Conservation (phyloP, 441 rosid genomes). For the Eutrema salsugineum region DNA sequence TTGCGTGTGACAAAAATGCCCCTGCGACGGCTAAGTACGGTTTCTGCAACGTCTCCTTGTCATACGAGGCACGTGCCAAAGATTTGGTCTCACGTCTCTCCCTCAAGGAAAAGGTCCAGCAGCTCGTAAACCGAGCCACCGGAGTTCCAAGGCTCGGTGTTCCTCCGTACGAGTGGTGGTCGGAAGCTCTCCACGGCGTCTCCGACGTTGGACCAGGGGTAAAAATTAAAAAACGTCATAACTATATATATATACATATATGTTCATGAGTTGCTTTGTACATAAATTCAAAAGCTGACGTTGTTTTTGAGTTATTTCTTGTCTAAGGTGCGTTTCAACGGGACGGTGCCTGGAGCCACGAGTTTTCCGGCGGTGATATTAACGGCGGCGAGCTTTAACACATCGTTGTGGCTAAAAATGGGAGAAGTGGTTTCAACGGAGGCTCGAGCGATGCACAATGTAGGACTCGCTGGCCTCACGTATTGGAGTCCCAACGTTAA, state of each 20-base stretch:
- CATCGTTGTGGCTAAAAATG: slow-evolving; percentile 27
- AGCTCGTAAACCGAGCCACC: slow-evolving; percentile 44
- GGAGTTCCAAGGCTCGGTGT: slow-evolving; percentile 51
- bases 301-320: neutral
- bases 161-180: slow-evolving; percentile 72
- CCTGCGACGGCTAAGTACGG: slow-evolving; percentile 39
- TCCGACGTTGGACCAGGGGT: slow-evolving; percentile 43
- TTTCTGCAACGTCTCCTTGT: slow-evolving; percentile 46
- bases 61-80: slow-evolving; percentile 45
- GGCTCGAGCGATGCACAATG: slow-evolving; percentile 52
- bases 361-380: slow-evolving; percentile 64
- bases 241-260: neutral
- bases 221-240: neutral
- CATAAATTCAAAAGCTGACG: neutral
- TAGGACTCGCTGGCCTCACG: slow-evolving; percentile 42
- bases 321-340: slow-evolving; percentile 38
- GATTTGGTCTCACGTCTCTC: slow-evolving; percentile 52
- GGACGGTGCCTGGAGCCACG: slow-evolving; percentile 58
- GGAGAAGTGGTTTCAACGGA: slow-evolving; percentile 46
- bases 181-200: slow-evolving; percentile 74
- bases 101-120: slow-evolving; percentile 59
- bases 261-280: neutral
- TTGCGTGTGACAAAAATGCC: slow-evolving; percentile 41
- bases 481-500: slow-evolving; percentile 54
- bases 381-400: slow-evolving; percentile 61